phyloP scores from a whole-genome alignment of 208 protist species.

The Phytomonas sp. region DNA sequence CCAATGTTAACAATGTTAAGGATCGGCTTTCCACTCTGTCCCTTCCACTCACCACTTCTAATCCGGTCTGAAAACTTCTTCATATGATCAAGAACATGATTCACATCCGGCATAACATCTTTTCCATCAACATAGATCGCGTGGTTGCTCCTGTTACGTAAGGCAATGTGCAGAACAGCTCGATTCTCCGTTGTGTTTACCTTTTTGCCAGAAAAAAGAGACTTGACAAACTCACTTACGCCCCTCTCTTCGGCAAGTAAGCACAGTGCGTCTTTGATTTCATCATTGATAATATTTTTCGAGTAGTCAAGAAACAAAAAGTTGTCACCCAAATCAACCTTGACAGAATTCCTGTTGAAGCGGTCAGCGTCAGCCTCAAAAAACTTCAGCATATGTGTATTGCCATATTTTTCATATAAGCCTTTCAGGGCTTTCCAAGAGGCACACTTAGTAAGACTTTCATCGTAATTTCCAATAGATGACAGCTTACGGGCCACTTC shows the following conservation, averaged over 20 bases:
- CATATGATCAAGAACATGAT: constrained; percentile 92
- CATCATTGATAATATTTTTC: constrained; percentile 93
- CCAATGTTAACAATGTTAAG: constrained; percentile 96
- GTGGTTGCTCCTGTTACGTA: constrained; percentile 91
- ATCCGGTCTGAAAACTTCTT: constrained; percentile 79
- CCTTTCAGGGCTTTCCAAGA: constrained; percentile 54
- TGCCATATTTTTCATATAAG: constrained; percentile 60
- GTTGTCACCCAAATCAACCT: constrained; percentile 49
- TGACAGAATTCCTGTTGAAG: constrained; percentile 58
- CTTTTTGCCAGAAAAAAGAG: constrained; percentile 92
- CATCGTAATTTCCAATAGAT: constrained; percentile 25
- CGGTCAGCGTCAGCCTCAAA: constrained; percentile 57
- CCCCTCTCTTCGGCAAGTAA: constrained; percentile 76
- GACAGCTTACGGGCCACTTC: constrained; percentile 42
- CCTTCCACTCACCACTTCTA: constrained; percentile 87
- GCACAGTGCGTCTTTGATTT: constrained; percentile 85
- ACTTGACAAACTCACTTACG: constrained; percentile 57
- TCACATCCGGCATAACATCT: constrained; percentile 92
- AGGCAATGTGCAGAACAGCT: constrained; percentile 93
- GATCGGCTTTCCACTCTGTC: constrained; percentile 92
- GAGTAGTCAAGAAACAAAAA: constrained; percentile 94
- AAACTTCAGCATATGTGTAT: constrained; percentile 50
- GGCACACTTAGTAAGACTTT: constrained; percentile 26
- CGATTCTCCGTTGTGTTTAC: constrained; percentile 94
- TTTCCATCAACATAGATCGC: constrained; percentile 88